Conservation (phyloP, 805 yeast genomes). For the Isabelozyma pseudorhagii region DNA sequence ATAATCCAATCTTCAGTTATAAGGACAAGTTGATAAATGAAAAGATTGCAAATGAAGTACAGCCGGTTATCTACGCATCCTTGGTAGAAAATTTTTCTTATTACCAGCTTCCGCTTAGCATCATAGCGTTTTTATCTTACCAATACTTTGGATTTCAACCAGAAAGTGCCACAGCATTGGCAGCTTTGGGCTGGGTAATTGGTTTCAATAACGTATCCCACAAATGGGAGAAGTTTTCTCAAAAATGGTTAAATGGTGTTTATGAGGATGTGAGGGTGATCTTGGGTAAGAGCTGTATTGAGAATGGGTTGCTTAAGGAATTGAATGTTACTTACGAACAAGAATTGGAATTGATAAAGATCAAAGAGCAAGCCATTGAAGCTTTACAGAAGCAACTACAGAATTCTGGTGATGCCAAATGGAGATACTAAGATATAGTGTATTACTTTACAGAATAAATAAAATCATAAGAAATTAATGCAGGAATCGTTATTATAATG, state of each 20-base stretch:
- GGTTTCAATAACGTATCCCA: conserved; percentile 42
- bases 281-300: conserved; percentile 32
- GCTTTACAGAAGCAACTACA: conserved; percentile 7
- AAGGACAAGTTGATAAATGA: conserved; percentile 28
- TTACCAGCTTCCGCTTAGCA: conserved; percentile 37
- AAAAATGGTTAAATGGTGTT: conserved; percentile 23
- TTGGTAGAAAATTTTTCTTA: conserved; percentile 26
- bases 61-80: conserved; percentile 31
- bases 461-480: neutral
- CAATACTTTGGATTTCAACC: conserved; percentile 29
- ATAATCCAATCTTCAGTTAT: conserved; percentile 28
- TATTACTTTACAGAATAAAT: neutral
- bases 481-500: conserved; percentile 7
- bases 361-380: conserved; percentile 11
- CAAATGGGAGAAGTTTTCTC: conserved; percentile 29
- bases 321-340: conserved; percentile 22
- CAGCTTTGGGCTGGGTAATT: conserved; percentile 34
- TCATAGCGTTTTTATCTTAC: conserved; percentile 27
- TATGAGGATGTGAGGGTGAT: conserved; percentile 35
- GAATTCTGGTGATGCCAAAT: neutral
- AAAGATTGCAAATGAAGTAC: conserved; percentile 29
- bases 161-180: conserved; percentile 31
- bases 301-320: conserved; percentile 35
- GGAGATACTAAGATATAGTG: neutral
- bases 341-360: conserved; percentile 9